Evolutionary conservation across 306 rosid species (phyloP).

Genomic region (Dalbergia cochinchinensis): DNA sequence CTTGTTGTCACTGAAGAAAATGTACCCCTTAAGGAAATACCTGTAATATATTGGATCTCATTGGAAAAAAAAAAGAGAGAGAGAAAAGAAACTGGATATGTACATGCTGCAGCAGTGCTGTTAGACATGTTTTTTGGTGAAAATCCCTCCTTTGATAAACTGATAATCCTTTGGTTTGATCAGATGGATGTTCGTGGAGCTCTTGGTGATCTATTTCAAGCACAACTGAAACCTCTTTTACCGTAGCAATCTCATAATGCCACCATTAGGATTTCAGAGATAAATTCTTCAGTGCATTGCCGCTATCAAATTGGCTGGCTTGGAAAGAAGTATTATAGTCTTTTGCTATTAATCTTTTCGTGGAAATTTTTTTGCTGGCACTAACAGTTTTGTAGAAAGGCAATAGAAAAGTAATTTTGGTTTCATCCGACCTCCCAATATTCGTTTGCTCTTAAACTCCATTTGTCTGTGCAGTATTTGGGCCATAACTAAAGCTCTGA

Average conservation of each 20-base stretch:
- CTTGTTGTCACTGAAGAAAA: background rate
- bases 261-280: slow-evolving; percentile 31
- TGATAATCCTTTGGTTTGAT: slow-evolving; percentile 50
- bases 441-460: slow-evolving; percentile 36
- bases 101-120: background rate
- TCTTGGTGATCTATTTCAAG: slow-evolving; percentile 90
- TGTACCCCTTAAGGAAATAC: background rate
- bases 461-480: slow-evolving; percentile 55
- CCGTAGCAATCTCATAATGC: slow-evolving; percentile 55
- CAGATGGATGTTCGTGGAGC: slow-evolving; percentile 99
- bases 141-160: slow-evolving; percentile 13
- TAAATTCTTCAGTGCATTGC: slow-evolving; percentile 37
- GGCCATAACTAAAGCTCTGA: slow-evolving; percentile 47
- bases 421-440: slow-evolving; percentile 42
- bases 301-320: slow-evolving; percentile 37
- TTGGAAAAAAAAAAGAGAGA: background rate
- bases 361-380: slow-evolving; percentile 48
- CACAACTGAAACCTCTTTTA: slow-evolving; percentile 89
- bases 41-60: slow-evolving; percentile 19
- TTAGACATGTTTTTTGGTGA: background rate
- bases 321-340: slow-evolving; percentile 45
- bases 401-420: slow-evolving; percentile 51
- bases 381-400: slow-evolving; percentile 57
- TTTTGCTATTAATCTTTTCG: slow-evolving; percentile 38
- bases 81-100: background rate